Conservation (phyloP, 139 green algal genomes). For the Tetradesmus lagerheimii region DNA sequence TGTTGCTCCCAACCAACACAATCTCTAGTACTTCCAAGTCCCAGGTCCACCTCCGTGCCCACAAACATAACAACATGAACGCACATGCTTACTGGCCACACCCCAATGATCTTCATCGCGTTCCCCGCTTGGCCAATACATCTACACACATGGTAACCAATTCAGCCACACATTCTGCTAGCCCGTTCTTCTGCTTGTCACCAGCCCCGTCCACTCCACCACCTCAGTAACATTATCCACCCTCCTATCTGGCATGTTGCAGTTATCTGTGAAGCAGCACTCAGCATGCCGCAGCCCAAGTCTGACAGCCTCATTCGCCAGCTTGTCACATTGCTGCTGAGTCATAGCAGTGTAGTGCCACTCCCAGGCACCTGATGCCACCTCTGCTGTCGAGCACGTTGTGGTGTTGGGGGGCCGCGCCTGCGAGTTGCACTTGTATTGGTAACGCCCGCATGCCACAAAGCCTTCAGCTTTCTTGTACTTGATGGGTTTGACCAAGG, state of each 20-base stretch:
- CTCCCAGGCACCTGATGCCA: background rate
- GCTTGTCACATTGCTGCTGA: background rate
- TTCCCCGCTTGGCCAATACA: no score
- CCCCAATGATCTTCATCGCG: no score
- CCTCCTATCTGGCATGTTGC: background rate
- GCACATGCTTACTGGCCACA: no score
- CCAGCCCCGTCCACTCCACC: background rate
- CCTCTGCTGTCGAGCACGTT: background rate
- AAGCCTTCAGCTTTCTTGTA: background rate
- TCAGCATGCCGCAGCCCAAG: background rate
- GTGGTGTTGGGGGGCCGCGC: background rate
- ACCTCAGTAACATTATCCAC: background rate
- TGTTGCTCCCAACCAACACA: no score
- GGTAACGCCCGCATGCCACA: background rate
- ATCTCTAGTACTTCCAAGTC: no score
- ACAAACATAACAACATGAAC: no score
- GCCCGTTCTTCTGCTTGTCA: background rate
- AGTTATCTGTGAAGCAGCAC: background rate
- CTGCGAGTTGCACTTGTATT: background rate
- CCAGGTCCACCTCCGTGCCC: no score
- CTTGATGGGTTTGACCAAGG: background rate
- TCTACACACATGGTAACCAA: background rate
- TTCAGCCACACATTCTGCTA: background rate
- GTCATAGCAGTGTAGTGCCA: background rate
- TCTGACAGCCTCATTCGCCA: background rate